Conservation (phyloP, 306 rosid genomes). For the Fragaria iinumae region DNA sequence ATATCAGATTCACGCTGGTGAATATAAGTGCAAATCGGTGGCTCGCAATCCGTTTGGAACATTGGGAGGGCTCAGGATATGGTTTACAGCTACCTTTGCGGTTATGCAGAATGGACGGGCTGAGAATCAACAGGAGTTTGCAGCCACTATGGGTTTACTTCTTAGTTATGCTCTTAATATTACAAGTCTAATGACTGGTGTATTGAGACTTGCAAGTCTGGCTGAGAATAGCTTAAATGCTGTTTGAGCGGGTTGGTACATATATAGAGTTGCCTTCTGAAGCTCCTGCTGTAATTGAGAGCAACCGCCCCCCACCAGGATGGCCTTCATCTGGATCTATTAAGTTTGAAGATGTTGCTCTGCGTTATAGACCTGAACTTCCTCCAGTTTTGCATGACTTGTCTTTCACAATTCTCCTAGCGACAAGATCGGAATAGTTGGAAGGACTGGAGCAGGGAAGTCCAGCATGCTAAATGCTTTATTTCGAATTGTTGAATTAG, state of each 20-base stretch:
- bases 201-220: constrained; percentile 68
- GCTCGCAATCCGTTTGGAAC: constrained; percentile 48
- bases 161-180: constrained; percentile 86
- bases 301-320: constrained; percentile 47
- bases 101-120: constrained; percentile 53
- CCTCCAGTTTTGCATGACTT: constrained; percentile 47
- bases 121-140: constrained; percentile 42
- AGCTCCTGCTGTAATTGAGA: constrained; percentile 39
- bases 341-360: constrained; percentile 40
- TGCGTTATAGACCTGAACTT: constrained; percentile 54
- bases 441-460: constrained; percentile 56
- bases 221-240: constrained; percentile 55
- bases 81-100: constrained; percentile 55
- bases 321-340: constrained; percentile 52
- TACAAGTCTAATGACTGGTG: constrained; percentile 71
- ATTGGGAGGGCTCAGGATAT: constrained; percentile 49
- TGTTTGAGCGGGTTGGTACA: constrained; percentile 83
- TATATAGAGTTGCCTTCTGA: constrained; percentile 81
- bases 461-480: constrained; percentile 50
- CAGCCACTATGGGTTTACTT: constrained; percentile 54
- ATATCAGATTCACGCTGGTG: constrained; percentile 40
- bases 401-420: constrained; percentile 41
- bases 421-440: constrained; percentile 52
- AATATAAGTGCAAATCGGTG: constrained; percentile 50
- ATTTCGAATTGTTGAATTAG: constrained; percentile 48